A percentile compares a stretch with the other conserved stretches of the same genome.
These are phyloP conservation scores for Conticribra guillardii DNA, from an alignment of 108 stramenopile genomes.

Conservation along the genomic window DNA sequence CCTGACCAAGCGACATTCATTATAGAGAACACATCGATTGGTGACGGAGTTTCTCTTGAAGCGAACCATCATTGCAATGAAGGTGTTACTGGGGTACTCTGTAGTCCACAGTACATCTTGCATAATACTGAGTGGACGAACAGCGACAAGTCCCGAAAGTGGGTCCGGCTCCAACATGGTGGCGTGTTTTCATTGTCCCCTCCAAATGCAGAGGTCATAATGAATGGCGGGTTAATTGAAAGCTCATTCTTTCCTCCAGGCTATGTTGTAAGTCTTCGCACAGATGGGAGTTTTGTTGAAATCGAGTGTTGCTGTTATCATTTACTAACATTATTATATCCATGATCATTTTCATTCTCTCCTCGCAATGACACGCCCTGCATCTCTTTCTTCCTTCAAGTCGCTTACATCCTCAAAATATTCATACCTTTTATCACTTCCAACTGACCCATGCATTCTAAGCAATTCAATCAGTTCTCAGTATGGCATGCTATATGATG, in stretches of 20 bases:
- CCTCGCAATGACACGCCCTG: background rate
- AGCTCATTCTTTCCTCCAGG: slow-evolving; percentile 57
- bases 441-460: slow-evolving; percentile 37
- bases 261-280: no score
- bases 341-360: no score
- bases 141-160: slow-evolving; percentile 12
- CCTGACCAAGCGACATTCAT: slow-evolving; percentile 71
- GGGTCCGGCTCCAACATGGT: slow-evolving; percentile 43
- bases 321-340: no score
- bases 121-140: slow-evolving; percentile 50
- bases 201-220: slow-evolving; percentile 26
- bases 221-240: slow-evolving; percentile 25
- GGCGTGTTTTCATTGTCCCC: slow-evolving; percentile 61
- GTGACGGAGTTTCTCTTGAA: slow-evolving; percentile 45
- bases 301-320: no score
- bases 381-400: slow-evolving; percentile 53
- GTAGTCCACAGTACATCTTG: slow-evolving; percentile 58
- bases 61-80: slow-evolving; percentile 71
- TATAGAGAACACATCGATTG: slow-evolving; percentile 55
- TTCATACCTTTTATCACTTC: slow-evolving; percentile 47
- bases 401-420: no score
- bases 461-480: slow-evolving; percentile 16
- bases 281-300: no score
- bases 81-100: slow-evolving; percentile 59
- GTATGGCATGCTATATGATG: slow-evolving; percentile 37